These are phyloP conservation scores for Tolypocladium cylindrosporum DNA, from an alignment of 2,329 filamentous ascomycete species.

Conservation along the genomic window DNA sequence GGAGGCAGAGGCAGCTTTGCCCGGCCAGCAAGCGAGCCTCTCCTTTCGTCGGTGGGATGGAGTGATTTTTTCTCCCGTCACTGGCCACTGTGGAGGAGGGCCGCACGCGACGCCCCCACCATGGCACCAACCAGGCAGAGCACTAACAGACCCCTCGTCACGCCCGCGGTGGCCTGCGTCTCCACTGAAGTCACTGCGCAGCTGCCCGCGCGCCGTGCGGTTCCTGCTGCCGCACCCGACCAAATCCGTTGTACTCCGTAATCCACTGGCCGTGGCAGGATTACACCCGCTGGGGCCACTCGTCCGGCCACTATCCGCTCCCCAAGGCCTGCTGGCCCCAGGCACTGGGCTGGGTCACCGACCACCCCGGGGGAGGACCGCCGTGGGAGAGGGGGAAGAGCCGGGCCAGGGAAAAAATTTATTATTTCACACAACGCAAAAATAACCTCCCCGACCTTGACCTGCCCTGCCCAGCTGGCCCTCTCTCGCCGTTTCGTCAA, in stretches of 20 bases:
- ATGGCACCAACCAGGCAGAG: background rate
- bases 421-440: conserved; percentile 1
- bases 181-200: background rate
- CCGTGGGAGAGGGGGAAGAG: background rate
- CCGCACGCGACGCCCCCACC: background rate
- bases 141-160: background rate
- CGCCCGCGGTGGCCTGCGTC: background rate
- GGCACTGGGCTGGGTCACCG: background rate
- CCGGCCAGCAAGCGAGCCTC: background rate
- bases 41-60: background rate
- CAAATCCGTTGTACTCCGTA: background rate
- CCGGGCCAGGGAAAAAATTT: conserved; percentile 1
- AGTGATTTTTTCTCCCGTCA: background rate
- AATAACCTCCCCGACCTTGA: background rate
- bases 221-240: background rate
- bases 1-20: background rate
- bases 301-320: background rate
- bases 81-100: background rate
- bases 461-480: background rate
- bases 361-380: background rate
- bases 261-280: background rate
- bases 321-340: background rate
- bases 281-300: background rate
- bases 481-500: background rate
- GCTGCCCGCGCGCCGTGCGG: background rate